These are phyloP conservation scores for Glomus cerebriforme DNA, from an alignment of 192 early-diverging fungal genomes.

Conservation along the genomic window DNA sequence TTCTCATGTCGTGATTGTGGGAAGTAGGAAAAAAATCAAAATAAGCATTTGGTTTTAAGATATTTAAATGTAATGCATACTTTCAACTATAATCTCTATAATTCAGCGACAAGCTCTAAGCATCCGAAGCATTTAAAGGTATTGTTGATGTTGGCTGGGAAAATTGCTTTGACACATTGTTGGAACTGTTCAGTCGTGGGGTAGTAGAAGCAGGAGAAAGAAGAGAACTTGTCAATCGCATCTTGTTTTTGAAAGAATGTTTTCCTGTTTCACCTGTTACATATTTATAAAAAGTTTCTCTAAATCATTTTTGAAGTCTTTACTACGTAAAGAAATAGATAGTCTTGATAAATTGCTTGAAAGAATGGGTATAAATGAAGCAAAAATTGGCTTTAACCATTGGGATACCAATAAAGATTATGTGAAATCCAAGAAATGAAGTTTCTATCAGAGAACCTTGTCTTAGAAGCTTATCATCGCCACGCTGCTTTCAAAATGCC, in stretches of 20 bases:
- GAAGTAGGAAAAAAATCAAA: no score
- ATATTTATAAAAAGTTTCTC: no score
- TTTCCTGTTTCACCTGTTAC: not conserved
- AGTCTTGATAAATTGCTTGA: not conserved
- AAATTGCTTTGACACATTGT: conserved; percentile 16
- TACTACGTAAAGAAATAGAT: conserved; percentile 2
- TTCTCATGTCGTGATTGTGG: no score
- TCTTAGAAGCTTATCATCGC: conserved; percentile 4
- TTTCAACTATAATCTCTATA: no score
- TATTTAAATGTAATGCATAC: no score
- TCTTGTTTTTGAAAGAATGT: conserved; percentile 10
- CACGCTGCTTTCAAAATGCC: conserved; percentile 17
- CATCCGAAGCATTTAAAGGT: conserved; percentile 1
- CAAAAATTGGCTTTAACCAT: conserved; percentile 10
- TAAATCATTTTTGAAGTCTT: not conserved
- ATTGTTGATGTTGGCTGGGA: not conserved
- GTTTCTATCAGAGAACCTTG: not conserved
- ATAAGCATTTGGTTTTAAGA: no score
- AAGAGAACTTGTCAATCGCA: not conserved
- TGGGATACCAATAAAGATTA: conserved; percentile 6
- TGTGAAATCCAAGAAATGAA: conserved; percentile 5
- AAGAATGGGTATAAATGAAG: not conserved
- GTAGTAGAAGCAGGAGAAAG: conserved; percentile 2
- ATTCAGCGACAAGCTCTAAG: no score
- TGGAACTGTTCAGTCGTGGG: conserved; percentile 13